These are phyloP conservation scores for Tolypocladium pustulatum DNA, from an alignment of 2,329 filamentous ascomycete genomes.

Conservation along the genomic window DNA sequence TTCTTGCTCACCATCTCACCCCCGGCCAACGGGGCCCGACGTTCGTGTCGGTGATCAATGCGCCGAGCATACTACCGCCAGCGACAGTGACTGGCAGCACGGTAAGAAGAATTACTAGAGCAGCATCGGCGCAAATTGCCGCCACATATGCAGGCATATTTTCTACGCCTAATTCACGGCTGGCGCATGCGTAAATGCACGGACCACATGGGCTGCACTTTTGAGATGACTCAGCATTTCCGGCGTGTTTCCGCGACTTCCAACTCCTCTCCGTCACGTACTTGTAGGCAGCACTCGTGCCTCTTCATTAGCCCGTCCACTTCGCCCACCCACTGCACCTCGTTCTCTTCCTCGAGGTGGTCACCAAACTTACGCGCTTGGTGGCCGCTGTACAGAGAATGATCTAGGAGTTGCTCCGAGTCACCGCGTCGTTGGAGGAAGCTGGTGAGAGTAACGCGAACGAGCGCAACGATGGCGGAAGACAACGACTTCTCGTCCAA, in stretches of 20 bases:
- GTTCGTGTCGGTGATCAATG: too few relatives aligned
- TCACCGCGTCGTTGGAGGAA: conserved; percentile 2
- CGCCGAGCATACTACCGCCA: too few relatives aligned
- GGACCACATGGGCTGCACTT: not conserved
- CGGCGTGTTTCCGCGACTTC: not conserved
- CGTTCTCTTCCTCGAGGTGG: not conserved
- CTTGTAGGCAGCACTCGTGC: not conserved
- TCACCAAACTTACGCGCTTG: not conserved
- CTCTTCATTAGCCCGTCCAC: not conserved
- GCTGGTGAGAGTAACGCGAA: not conserved
- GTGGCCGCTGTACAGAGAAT: not conserved
- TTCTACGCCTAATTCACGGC: not conserved
- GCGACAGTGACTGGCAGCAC: too few relatives aligned
- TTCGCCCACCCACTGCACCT: not conserved
- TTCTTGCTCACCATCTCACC: too few relatives aligned
- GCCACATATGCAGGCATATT: not conserved
- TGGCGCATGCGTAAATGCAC: not conserved
- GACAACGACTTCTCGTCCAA: conserved; percentile 22
- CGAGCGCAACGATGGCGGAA: conserved; percentile 19
- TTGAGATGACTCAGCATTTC: not conserved
- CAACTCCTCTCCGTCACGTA: not conserved
- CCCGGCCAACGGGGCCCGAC: too few relatives aligned
- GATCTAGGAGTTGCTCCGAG: not conserved
- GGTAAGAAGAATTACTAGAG: too few relatives aligned
- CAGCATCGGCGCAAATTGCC: not conserved